A percentile compares a stretch with the other conserved stretches of the same genome.
These are phyloP conservation scores for Ceriops zippeliana DNA, from an alignment of 345 rosid genomes.

Conservation along the genomic window DNA sequence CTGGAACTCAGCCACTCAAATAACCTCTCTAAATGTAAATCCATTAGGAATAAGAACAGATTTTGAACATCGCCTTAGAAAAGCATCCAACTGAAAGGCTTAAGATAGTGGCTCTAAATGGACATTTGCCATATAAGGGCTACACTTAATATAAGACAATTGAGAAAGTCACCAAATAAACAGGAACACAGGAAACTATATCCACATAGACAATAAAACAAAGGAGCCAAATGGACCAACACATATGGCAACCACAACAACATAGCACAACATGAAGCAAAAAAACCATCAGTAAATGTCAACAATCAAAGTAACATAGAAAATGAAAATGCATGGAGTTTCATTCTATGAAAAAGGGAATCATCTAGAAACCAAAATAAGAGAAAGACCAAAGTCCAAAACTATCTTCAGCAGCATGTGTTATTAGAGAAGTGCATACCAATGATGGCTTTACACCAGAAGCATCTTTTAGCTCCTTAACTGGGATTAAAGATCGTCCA, in stretches of 20 bases:
- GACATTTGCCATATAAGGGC: too few species aligned
- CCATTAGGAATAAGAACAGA: too few species aligned
- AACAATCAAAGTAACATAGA: background rate
- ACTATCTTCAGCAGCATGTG: background rate
- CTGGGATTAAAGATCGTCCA: slow-evolving; percentile 41
- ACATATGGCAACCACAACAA: background rate
- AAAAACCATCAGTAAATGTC: background rate
- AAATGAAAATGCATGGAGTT: slow-evolving; percentile 1
- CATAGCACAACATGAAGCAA: background rate
- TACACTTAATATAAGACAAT: too few species aligned
- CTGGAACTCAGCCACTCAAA: too few species aligned
- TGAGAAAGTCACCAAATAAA: too few species aligned
- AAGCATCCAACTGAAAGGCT: too few species aligned
- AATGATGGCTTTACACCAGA: slow-evolving; percentile 45
- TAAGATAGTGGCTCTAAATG: too few species aligned
- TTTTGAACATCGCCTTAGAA: too few species aligned
- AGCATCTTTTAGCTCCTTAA: slow-evolving; percentile 49
- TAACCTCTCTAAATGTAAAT: too few species aligned
- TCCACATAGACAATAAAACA: too few species aligned
- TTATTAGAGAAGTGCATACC: slow-evolving; percentile 36
- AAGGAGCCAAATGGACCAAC: background rate
- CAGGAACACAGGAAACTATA: too few species aligned
- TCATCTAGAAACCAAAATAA: background rate
- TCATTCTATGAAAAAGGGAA: background rate
- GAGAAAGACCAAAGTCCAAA: background rate